Conservation (phyloP, 2,329 filamentous ascomycete species). For the Trichophyton benhamiae region DNA sequence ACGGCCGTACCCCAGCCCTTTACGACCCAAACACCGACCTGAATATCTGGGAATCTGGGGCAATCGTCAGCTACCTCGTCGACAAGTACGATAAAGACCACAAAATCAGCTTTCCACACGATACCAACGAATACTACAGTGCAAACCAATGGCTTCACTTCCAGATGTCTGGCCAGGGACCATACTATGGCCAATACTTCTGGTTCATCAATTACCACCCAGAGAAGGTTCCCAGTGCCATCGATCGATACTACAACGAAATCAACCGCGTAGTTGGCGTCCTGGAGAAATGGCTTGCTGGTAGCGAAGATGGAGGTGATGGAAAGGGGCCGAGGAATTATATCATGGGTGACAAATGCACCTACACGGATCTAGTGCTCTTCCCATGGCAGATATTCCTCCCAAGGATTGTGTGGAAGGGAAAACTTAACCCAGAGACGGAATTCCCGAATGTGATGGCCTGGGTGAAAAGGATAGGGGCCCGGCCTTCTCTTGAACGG, state of each 20-base stretch:
- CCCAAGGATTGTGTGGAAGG: not conserved
- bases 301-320: conserved; percentile 2
- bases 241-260: conserved; percentile 38
- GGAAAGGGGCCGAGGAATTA: conserved; percentile 21
- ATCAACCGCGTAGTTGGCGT: conserved; percentile 37
- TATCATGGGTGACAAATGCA: conserved; percentile 34
- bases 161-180: conserved; percentile 24
- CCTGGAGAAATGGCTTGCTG: conserved; percentile 30
- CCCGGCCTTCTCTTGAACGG: conserved; percentile 8
- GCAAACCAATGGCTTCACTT: conserved; percentile 35
- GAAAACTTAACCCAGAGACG: conserved; percentile 1
- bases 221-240: conserved; percentile 35
- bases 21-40: conserved; percentile 38
- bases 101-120: conserved; percentile 30
- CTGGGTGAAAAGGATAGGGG: conserved; percentile 13
- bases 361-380: conserved; percentile 32
- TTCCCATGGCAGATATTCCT: conserved; percentile 14
- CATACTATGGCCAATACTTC: conserved; percentile 32
- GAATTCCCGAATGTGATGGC: conserved; percentile 14
- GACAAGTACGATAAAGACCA: conserved; percentile 35
- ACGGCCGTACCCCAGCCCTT: conserved; percentile 27
- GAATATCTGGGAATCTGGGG: conserved; percentile 40
- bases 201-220: conserved; percentile 30
- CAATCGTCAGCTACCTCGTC: conserved; percentile 37
- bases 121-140: conserved; percentile 25